Evolutionary conservation across 495 filamentous ascomycete genomes (phyloP).

Genomic region (Penicillium antarcticum): DNA sequence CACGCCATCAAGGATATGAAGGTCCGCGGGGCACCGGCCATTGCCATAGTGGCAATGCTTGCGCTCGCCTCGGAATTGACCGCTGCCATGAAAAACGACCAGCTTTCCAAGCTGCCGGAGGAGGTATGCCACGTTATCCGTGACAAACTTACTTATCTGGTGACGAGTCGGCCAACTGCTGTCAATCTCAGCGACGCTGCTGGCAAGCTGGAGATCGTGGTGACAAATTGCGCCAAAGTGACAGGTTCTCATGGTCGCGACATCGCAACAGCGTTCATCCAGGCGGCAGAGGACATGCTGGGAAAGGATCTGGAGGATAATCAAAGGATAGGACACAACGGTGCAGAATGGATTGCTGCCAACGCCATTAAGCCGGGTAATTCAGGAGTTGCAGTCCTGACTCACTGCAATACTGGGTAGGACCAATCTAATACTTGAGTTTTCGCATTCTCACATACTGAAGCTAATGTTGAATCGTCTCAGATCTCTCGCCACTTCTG

Average conservation of each 20-base stretch:
- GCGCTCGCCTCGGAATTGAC: slow-evolving; percentile 65
- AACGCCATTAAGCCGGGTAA: slow-evolving; percentile 34
- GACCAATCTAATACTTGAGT: slow-evolving; percentile 17
- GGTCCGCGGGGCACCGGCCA: slow-evolving; percentile 90
- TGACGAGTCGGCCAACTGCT: slow-evolving; percentile 85
- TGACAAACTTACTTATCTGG: slow-evolving; percentile 75
- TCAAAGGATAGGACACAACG: slow-evolving; percentile 74
- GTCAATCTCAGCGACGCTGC: slow-evolving; percentile 93
- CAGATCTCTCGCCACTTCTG: slow-evolving; percentile 90
- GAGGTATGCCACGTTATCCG: slow-evolving; percentile 66
- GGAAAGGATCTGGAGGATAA: slow-evolving; percentile 86
- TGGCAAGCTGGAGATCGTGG: slow-evolving; percentile 63
- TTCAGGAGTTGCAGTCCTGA: slow-evolving; percentile 67
- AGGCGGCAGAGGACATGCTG: slow-evolving; percentile 80
- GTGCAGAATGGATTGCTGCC: slow-evolving; percentile 75
- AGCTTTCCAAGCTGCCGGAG: slow-evolving; percentile 40
- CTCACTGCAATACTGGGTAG: slow-evolving; percentile 96
- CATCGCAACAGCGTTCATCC: slow-evolving; percentile 65
- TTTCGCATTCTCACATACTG: not conserved
- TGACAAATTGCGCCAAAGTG: slow-evolving; percentile 33
- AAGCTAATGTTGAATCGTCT: slow-evolving; percentile 1
- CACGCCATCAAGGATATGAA: slow-evolving; percentile 92
- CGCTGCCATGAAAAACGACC: slow-evolving; percentile 14
- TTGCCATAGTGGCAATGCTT: slow-evolving; percentile 93
- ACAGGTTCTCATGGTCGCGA: slow-evolving; percentile 36